Conservation (phyloP, 2,329 filamentous ascomycete genomes). For the Cladophialophora bantiana region DNA sequence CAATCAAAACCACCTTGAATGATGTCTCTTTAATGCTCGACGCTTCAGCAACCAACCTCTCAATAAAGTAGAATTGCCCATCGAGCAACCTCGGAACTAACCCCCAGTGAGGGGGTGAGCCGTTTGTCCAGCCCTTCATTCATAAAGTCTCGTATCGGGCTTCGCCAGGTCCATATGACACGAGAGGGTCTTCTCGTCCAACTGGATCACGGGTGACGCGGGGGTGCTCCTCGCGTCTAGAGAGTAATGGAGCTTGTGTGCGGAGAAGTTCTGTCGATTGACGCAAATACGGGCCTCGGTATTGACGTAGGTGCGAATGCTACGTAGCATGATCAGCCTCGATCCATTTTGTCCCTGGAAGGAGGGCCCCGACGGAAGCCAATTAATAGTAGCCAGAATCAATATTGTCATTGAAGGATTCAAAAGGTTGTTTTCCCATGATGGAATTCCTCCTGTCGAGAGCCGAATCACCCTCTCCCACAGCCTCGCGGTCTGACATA, state of each 20-base stretch:
- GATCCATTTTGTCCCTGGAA: neutral
- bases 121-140: slow-evolving; percentile 4
- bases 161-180: neutral
- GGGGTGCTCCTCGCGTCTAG: neutral
- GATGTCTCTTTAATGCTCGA: neutral
- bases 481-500: neutral
- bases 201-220: neutral
- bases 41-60: neutral
- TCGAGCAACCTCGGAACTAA: slow-evolving; percentile 3
- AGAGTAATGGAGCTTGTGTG: neutral
- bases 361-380: neutral
- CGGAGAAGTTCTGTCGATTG: neutral
- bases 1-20: neutral
- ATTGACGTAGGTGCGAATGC: neutral
- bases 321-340: neutral
- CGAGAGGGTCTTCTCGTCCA: neutral
- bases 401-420: neutral
- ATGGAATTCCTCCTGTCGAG: neutral
- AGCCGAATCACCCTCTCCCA: neutral
- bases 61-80: neutral
- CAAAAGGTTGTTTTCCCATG: neutral
- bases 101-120: slow-evolving; percentile 7
- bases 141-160: neutral
- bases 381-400: neutral
- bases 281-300: neutral